A percentile compares a stretch with the other conserved stretches of the same genome.
Evolutionary conservation across 768 basidiomycete genomes (phyloP).

Genomic region (Amanita exitialis): DNA sequence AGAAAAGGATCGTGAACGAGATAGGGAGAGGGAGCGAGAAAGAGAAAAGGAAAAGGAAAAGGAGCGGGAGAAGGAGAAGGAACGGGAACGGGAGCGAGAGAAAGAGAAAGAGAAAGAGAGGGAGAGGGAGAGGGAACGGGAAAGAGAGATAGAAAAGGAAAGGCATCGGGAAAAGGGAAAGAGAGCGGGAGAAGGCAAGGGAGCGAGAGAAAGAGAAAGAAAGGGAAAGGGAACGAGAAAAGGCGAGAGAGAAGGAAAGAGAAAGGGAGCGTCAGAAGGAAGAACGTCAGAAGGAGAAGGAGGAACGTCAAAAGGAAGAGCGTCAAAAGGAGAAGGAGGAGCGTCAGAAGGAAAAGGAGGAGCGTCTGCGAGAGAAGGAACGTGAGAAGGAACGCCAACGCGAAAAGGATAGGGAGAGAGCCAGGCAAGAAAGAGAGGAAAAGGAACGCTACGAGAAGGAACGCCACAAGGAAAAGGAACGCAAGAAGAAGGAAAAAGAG

Average conservation of each 20-base stretch:
- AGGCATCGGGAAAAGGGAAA: slow-evolving; percentile 4
- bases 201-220: neutral
- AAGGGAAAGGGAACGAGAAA: slow-evolving; percentile 2
- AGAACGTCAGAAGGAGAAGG: slow-evolving; percentile 2
- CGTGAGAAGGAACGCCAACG: slow-evolving; percentile 4
- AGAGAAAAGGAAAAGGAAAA: slow-evolving; percentile 1
- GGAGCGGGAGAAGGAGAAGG: neutral
- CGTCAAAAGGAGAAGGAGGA: slow-evolving; percentile 2
- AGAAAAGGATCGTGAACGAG: slow-evolving; percentile 6
- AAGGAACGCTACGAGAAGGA: slow-evolving; percentile 1
- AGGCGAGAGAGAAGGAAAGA: slow-evolving; percentile 9
- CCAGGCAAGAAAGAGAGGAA: slow-evolving; percentile 6
- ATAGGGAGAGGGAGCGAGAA: neutral
- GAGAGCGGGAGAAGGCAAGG: slow-evolving; percentile 8
- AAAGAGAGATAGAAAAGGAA: slow-evolving; percentile 1
- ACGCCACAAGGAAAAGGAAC: slow-evolving; percentile 1
- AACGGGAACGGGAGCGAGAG: slow-evolving; percentile 5
- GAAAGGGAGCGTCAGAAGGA: slow-evolving; percentile 5
- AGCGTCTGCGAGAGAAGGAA: slow-evolving; percentile 5
- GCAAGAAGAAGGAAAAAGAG: slow-evolving; percentile 3
- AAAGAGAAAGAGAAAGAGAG: neutral
- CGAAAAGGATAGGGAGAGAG: slow-evolving; percentile 5
- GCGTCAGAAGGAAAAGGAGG: slow-evolving; percentile 3
- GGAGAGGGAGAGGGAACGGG: neutral
- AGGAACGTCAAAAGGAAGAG: neutral